Evolutionary conservation across 2,329 filamentous ascomycete species (phyloP), one percentile per base, ranked within the genome.

Genomic region (Beauveria australis): DNA sequence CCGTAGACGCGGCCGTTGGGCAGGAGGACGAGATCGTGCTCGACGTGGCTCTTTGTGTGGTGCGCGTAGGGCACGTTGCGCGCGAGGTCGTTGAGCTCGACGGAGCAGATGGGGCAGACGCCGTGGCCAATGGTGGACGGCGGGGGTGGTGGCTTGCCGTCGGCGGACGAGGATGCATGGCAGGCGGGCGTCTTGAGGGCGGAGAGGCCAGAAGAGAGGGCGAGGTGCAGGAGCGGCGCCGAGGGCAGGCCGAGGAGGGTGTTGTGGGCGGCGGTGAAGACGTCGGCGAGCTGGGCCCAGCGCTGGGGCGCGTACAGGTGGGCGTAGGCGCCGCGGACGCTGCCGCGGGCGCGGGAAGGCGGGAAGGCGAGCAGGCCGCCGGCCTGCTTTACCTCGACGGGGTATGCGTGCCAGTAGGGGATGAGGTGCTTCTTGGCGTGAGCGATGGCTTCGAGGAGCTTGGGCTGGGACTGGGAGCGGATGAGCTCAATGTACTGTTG

Each of bases 401-500:
- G 84, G 66, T 91, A 89, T 0, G 82, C 82, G 19, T 88, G 81
- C 59, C 81, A 81, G 68, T 89, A 91, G 2, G 87, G 83, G 18
- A 86, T 79, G 30, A 99, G 81, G 72, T 91, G 88, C 72, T 91
- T 96, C 70, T 86, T 88, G 28, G 92, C 92, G 75, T 97, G 90
- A 26, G 80, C 73, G 63, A 92, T 89, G 14, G 92, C 92, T 64
- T 97, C 92, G 53, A 86, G 75, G 49, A 89, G 79, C 69, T 88
- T 91, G 7, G 76, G 71, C 26, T 81, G 78, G 5, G 86, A 79
- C 59, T 83, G 83, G 44, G 81, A 84, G 62, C 93, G 82, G 62
- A 96, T 85, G 63, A 97, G 81, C 74, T 97, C 94, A 67, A 97
- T 92, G 72, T 92, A 97, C 72, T 97, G 92, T 73, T 99, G 94